Percentiles rank a stretch among this genome's conserved stretches.
Evolutionary conservation across 495 filamentous ascomycete genomes (phyloP).

Genomic region (Friedmanniomyces simplex): DNA sequence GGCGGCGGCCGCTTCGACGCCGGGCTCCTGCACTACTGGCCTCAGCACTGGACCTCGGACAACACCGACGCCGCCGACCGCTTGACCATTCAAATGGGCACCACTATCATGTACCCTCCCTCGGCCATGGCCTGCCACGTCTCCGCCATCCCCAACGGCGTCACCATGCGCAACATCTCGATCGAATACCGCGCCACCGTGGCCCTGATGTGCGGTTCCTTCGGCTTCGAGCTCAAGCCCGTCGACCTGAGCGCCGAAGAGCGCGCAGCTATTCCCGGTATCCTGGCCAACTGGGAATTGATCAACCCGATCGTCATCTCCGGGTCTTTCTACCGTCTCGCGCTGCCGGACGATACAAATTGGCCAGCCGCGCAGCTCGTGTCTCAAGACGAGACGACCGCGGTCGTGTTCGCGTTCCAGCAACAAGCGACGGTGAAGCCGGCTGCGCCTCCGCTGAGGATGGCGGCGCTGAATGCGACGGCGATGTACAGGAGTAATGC

Average conservation of each 20-base stretch:
- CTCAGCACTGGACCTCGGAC: slow-evolving; percentile 49
- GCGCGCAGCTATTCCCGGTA: slow-evolving; percentile 35
- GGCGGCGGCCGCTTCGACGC: slow-evolving; percentile 48
- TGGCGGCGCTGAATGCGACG: slow-evolving; percentile 38
- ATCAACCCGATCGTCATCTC: slow-evolving; percentile 42
- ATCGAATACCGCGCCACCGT: slow-evolving; percentile 44
- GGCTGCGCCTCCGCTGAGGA: slow-evolving; percentile 33
- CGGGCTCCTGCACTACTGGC: slow-evolving; percentile 46
- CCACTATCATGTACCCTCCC: slow-evolving; percentile 43
- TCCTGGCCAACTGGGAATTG: slow-evolving; percentile 39
- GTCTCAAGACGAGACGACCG: slow-evolving; percentile 33
- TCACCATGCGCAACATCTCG: slow-evolving; percentile 39
- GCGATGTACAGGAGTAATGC: slow-evolving; percentile 34
- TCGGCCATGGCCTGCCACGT: slow-evolving; percentile 48
- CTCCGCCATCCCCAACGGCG: slow-evolving; percentile 43
- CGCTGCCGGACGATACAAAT: slow-evolving; percentile 42
- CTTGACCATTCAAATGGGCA: slow-evolving; percentile 46
- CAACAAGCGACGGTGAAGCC: slow-evolving; percentile 36
- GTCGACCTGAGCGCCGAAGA: slow-evolving; percentile 35
- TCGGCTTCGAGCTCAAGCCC: slow-evolving; percentile 45
- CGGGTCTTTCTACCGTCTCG: slow-evolving; percentile 43
- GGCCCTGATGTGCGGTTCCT: slow-evolving; percentile 49
- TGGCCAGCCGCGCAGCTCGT: slow-evolving; percentile 46
- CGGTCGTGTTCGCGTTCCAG: slow-evolving; percentile 44
- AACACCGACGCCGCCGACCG: slow-evolving; percentile 45